Percentiles rank a stretch among this genome's conserved stretches.
phyloP scores from a whole-genome alignment of 345 rosid species.

The Hypericum androsaemum region DNA sequence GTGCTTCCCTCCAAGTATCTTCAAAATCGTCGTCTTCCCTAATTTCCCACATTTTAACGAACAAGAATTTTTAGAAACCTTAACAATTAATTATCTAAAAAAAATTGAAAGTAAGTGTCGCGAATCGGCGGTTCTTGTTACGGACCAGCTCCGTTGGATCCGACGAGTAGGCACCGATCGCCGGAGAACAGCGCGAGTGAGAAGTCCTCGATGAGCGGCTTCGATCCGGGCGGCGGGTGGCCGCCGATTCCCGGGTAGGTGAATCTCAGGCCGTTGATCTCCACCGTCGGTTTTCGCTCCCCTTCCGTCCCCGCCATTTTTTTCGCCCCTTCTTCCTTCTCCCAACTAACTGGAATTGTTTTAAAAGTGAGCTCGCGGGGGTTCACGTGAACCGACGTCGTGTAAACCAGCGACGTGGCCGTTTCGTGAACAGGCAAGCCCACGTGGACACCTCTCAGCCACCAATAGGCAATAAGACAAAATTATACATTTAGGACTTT shows the following conservation, averaged over 20 bases:
- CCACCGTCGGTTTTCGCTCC: slow-evolving; percentile 33
- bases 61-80: neutral
- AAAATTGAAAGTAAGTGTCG: neutral
- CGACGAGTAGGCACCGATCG: slow-evolving; percentile 88
- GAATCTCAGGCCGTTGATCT: slow-evolving; percentile 68
- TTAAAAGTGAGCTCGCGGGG: too few species aligned
- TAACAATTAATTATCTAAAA: too few species aligned
- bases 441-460: too few species aligned
- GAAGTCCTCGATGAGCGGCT: slow-evolving; percentile 66
- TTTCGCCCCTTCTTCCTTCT: too few species aligned
- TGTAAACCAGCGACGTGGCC: too few species aligned
- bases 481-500: too few species aligned
- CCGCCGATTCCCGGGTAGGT: slow-evolving; percentile 97
- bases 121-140: neutral
- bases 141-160: slow-evolving; percentile 95
- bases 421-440: too few species aligned
- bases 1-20: slow-evolving; percentile 93
- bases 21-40: slow-evolving; percentile 90
- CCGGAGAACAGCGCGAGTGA: slow-evolving; percentile 44
- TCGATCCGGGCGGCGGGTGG: slow-evolving; percentile 79
- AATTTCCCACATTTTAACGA: neutral
- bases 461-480: too few species aligned
- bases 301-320: too few species aligned
- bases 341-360: too few species aligned
- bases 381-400: too few species aligned